A percentile compares a stretch with the other conserved stretches of the same genome.
Conservation (phyloP, 2,329 filamentous ascomycete genomes). For the Colletotrichum simmondsii region DNA sequence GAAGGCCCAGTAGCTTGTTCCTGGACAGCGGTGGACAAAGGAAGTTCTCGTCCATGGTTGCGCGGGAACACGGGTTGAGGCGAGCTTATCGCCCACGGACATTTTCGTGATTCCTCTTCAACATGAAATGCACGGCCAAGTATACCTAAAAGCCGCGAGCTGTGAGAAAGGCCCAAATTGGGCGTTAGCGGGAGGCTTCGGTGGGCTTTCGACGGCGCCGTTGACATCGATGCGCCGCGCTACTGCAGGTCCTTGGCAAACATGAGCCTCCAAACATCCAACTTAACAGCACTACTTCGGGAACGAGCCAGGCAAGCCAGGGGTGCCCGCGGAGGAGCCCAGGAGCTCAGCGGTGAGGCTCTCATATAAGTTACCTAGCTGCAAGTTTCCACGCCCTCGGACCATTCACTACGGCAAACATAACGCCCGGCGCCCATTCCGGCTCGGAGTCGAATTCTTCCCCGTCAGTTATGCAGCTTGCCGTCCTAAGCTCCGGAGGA, state of each 20-base stretch:
- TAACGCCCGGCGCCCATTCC: neutral
- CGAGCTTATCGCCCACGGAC: conserved; percentile 18
- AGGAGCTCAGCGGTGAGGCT: neutral
- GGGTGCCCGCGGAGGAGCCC: neutral
- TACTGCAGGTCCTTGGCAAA: conserved; percentile 11
- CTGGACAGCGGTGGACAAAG: neutral
- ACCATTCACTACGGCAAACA: conserved; percentile 1
- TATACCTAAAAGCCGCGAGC: neutral
- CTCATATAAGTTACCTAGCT: neutral
- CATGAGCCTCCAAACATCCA: neutral
- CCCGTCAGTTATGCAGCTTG: neutral
- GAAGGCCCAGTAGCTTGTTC: neutral
- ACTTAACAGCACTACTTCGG: neutral
- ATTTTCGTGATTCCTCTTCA: neutral
- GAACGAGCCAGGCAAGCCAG: neutral
- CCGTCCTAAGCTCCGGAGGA: neutral
- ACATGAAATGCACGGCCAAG: neutral
- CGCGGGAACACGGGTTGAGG: conserved; percentile 14
- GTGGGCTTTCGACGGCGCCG: conserved; percentile 15
- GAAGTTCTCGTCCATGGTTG: conserved; percentile 14
- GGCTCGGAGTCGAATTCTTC: neutral
- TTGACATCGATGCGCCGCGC: conserved; percentile 18
- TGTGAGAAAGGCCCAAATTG: neutral
- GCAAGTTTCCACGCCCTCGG: neutral
- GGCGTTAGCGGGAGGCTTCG: conserved; percentile 28